phyloP scores from a whole-genome alignment of 805 yeast species.

The Cyberlindnera veronae region DNA sequence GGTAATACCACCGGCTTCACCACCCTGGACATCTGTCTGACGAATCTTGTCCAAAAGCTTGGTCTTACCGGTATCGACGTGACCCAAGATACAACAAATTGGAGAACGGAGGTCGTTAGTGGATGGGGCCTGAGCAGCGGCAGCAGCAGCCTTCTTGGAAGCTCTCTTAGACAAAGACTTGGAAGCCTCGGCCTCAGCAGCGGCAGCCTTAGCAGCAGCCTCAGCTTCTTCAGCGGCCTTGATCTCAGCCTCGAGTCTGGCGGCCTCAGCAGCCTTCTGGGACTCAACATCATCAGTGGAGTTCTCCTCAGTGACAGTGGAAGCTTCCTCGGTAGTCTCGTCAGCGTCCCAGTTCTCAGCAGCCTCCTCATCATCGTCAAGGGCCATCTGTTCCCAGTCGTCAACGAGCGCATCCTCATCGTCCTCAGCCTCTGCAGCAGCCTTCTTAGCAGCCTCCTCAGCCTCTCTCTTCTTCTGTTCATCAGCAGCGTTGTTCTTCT shows the following conservation, averaged over 20 bases:
- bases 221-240: slow-evolving; percentile 13
- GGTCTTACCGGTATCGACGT: slow-evolving; percentile 99
- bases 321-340: slow-evolving; percentile 26
- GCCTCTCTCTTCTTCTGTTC: slow-evolving; percentile 28
- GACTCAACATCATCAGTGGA: slow-evolving; percentile 29
- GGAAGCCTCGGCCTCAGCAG: slow-evolving; percentile 8
- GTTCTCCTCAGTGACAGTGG: slow-evolving; percentile 8
- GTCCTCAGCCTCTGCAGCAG: slow-evolving; percentile 20
- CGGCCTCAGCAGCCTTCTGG: slow-evolving; percentile 26
- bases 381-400: slow-evolving; percentile 80
- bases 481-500: slow-evolving; percentile 40
- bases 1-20: slow-evolving; percentile 99
- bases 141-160: neutral
- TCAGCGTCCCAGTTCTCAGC: slow-evolving; percentile 16
- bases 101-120: slow-evolving; percentile 86
- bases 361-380: slow-evolving; percentile 47
- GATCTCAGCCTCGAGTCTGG: neutral
- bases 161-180: slow-evolving; percentile 24
- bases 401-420: slow-evolving; percentile 53
- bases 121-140: too few species aligned
- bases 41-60: slow-evolving; percentile 94
- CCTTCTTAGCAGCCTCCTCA: slow-evolving; percentile 22
- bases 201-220: slow-evolving; percentile 11
- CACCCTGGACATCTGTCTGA: slow-evolving; percentile 99
- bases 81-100: slow-evolving; percentile 98